Evolutionary conservation across 2,329 filamentous ascomycete species (phyloP).

Genomic region (Leptographium galeiforme): DNA sequence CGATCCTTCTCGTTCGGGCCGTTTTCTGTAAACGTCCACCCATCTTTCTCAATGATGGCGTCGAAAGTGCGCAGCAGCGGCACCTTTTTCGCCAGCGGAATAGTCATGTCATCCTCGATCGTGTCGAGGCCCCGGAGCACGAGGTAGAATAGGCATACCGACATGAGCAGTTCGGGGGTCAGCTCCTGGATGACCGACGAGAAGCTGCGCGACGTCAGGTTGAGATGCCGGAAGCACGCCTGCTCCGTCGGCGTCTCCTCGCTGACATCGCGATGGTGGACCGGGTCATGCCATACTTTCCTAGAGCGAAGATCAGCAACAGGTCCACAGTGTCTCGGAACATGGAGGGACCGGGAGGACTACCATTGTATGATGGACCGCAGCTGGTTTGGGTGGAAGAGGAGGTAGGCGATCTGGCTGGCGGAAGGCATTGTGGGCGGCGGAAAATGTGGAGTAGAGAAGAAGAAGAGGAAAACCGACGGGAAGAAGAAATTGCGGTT

Average conservation of each 20-base stretch:
- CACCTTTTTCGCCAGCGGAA: slow-evolving; percentile 69
- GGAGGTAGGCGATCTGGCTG: slow-evolving; percentile 51
- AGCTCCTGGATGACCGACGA: slow-evolving; percentile 87
- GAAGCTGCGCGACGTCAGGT: slow-evolving; percentile 87
- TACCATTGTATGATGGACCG: slow-evolving; percentile 84
- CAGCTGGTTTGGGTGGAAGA: slow-evolving; percentile 64
- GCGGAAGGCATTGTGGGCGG: slow-evolving; percentile 36
- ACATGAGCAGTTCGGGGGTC: slow-evolving; percentile 83
- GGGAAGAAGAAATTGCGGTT: neutral
- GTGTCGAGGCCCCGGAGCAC: slow-evolving; percentile 86
- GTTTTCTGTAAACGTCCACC: slow-evolving; percentile 81
- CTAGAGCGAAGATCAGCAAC: slow-evolving; percentile 27
- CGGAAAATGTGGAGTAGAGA: neutral
- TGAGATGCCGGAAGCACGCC: slow-evolving; percentile 76
- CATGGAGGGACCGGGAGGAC: neutral
- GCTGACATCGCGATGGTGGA: slow-evolving; percentile 65
- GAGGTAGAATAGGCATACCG: slow-evolving; percentile 82
- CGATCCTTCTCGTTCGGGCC: slow-evolving; percentile 88
- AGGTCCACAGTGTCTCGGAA: neutral
- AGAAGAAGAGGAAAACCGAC: neutral
- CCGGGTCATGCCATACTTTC: slow-evolving; percentile 94
- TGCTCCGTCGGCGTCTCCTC: slow-evolving; percentile 63
- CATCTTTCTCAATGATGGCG: slow-evolving; percentile 62
- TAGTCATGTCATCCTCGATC: slow-evolving; percentile 98
- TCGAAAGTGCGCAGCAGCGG: slow-evolving; percentile 76